Evolutionary conservation across 176 grass and related monocot species (phyloP).

Genomic region (Triticum urartu): DNA sequence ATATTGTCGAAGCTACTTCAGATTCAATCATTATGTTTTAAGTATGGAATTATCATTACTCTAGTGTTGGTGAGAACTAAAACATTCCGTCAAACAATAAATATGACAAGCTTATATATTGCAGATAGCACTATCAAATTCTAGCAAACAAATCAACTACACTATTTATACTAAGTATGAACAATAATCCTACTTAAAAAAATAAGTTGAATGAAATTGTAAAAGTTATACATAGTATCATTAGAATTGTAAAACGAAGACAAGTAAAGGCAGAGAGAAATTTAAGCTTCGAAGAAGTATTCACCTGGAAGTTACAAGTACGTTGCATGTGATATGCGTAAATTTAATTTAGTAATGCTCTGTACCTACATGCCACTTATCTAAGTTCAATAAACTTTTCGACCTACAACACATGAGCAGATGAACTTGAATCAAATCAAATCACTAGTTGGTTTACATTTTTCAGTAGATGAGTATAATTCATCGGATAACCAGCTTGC

Average conservation of each 20-base stretch:
- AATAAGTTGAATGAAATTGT: neutral
- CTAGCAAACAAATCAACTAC: neutral
- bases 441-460: neutral
- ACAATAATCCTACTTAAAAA: neutral
- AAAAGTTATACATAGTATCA: neutral
- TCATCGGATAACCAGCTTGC: neutral
- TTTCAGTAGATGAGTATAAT: neutral
- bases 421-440: slow-evolving; percentile 4
- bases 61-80: neutral
- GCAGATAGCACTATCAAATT: neutral
- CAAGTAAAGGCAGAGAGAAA: neutral
- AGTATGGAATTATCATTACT: neutral
- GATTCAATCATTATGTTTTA: neutral
- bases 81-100: neutral
- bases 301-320: neutral
- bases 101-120: neutral
- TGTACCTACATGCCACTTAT: neutral
- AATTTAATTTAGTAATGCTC: neutral
- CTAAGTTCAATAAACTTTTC: neutral
- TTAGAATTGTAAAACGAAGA: neutral
- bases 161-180: neutral
- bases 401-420: neutral
- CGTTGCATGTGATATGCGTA: neutral
- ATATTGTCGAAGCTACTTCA: neutral
- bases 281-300: neutral